phyloP scores from a whole-genome alignment of 305 asterid genomes.

The Solanum aculeatissimum region DNA sequence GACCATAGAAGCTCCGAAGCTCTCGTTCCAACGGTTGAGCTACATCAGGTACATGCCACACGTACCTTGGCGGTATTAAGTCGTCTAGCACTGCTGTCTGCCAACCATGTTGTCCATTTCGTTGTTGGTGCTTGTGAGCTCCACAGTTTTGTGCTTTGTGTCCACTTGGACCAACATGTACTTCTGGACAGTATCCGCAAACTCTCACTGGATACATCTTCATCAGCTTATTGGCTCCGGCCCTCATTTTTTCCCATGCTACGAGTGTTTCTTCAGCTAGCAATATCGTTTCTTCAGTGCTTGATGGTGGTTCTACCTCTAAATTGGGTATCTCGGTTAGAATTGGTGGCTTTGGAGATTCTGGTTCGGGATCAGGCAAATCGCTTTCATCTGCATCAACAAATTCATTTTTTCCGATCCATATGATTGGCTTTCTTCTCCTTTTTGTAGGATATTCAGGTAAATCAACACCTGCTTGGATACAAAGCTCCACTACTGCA shows the following conservation, averaged over 20 bases:
- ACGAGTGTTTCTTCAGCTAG: slow-evolving; percentile 74
- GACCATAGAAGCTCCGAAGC: slow-evolving; percentile 78
- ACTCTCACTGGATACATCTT: slow-evolving; percentile 82
- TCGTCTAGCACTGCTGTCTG: slow-evolving; percentile 74
- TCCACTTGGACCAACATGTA: slow-evolving; percentile 80
- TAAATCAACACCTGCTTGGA: slow-evolving; percentile 89
- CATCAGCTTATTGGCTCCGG: slow-evolving; percentile 65
- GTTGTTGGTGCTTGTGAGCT: slow-evolving; percentile 94
- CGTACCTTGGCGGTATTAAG: slow-evolving; percentile 80
- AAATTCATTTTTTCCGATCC: slow-evolving; percentile 69
- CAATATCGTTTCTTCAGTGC: slow-evolving; percentile 34
- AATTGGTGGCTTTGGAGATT: slow-evolving; percentile 40
- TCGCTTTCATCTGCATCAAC: slow-evolving; percentile 92
- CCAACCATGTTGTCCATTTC: slow-evolving; percentile 98
- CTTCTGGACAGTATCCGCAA: slow-evolving; percentile 95
- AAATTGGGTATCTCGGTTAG: slow-evolving; percentile 36
- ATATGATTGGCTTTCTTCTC: slow-evolving; percentile 83
- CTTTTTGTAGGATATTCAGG: slow-evolving; percentile 83
- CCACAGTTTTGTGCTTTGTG: slow-evolving; percentile 97
- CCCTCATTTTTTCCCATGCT: slow-evolving; percentile 88
- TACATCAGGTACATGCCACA: slow-evolving; percentile 80
- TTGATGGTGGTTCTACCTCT: slow-evolving; percentile 49
- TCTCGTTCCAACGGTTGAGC: slow-evolving; percentile 42
- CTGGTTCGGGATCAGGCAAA: slow-evolving; percentile 65
- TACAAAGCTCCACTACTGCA: slow-evolving; percentile 87